Evolutionary conservation across 345 rosid genomes (phyloP).

Genomic region (Melastoma malabathricum): DNA sequence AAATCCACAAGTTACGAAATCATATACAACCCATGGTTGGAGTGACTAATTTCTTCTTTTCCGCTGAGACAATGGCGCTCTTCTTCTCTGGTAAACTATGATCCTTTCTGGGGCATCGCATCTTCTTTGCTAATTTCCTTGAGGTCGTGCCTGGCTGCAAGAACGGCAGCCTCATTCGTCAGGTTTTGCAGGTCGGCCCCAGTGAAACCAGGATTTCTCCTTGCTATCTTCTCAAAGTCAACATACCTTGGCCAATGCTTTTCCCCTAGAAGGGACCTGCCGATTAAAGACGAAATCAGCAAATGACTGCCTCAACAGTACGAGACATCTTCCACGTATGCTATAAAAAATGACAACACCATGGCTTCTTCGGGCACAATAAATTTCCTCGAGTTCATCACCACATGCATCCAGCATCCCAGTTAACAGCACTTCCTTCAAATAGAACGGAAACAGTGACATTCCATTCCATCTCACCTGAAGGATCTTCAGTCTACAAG

Average conservation of each 20-base stretch:
- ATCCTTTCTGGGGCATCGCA: slow-evolving; percentile 96
- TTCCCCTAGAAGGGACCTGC: slow-evolving; percentile 95
- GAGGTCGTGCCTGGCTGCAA: slow-evolving; percentile 92
- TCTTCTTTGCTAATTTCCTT: slow-evolving; percentile 98
- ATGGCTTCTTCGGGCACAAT: too few species aligned
- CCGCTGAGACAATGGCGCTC: slow-evolving; percentile 89
- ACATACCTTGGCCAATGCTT: slow-evolving; percentile 96
- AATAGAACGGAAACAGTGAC: too few species aligned
- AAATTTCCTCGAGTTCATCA: too few species aligned
- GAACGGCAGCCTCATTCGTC: slow-evolving; percentile 97
- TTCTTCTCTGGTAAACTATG: slow-evolving; percentile 98
- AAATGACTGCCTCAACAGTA: neutral
- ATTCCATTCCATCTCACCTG: slow-evolving; percentile 5
- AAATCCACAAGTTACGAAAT: too few species aligned
- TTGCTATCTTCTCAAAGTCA: slow-evolving; percentile 82
- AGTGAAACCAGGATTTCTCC: slow-evolving; percentile 93
- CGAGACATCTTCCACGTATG: too few species aligned
- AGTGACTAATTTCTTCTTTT: slow-evolving; percentile 86
- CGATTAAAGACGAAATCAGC: neutral
- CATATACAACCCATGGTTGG: slow-evolving; percentile 56
- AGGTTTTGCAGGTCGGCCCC: slow-evolving; percentile 95
- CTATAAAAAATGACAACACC: too few species aligned
- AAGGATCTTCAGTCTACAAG: slow-evolving; percentile 19
- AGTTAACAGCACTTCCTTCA: too few species aligned
- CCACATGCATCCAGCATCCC: too few species aligned